Percentiles rank a stretch among this genome's conserved stretches.
These are phyloP conservation scores for Echium plantagineum DNA, from an alignment of 257 asterid species.

Conservation along the genomic window DNA sequence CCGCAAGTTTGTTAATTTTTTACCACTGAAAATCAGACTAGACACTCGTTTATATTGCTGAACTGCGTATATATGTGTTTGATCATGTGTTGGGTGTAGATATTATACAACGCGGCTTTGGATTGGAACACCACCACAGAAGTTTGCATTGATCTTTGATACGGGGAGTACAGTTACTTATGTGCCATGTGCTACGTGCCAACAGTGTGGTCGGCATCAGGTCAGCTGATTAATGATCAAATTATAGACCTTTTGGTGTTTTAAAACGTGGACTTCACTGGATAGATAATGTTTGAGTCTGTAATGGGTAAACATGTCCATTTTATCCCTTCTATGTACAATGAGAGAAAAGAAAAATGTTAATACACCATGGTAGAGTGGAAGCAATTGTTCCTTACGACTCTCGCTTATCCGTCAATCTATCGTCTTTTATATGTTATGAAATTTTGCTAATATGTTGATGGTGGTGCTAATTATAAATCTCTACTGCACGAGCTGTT, in stretches of 20 bases:
- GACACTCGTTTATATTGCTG: too few relatives aligned
- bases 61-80: background rate
- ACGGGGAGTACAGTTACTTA: constrained; percentile 93
- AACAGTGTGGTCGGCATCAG: constrained; percentile 93
- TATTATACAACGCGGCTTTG: constrained; percentile 75
- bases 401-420: background rate
- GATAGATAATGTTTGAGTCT: background rate
- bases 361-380: background rate
- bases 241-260: background rate
- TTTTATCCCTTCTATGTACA: background rate
- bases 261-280: background rate
- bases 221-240: constrained; percentile 18
- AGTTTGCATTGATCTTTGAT: constrained; percentile 80
- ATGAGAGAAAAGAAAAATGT: background rate
- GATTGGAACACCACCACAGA: constrained; percentile 96
- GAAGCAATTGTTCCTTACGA: background rate
- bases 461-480: background rate
- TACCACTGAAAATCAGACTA: too few relatives aligned
- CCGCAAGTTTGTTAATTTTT: too few relatives aligned
- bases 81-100: constrained; percentile 26
- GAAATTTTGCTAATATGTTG: background rate
- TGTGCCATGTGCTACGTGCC: constrained; percentile 84
- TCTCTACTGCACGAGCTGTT: background rate
- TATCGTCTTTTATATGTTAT: background rate
- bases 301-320: background rate